Conservation (phyloP, 2,329 filamentous ascomycete genomes). For the Penicillium sp. region DNA sequence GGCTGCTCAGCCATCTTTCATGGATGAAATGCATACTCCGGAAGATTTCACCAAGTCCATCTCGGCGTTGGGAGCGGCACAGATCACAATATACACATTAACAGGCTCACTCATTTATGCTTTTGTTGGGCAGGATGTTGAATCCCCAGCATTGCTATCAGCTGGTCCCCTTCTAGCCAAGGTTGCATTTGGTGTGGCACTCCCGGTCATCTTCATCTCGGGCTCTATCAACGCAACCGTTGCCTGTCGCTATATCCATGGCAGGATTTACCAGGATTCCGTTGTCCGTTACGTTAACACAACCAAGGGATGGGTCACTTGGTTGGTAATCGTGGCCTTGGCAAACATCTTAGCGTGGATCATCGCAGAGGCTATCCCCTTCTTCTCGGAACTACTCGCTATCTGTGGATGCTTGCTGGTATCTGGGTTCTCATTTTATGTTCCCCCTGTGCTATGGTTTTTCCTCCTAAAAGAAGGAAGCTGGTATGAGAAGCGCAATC, state of each 20-base stretch:
- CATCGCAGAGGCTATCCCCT: conserved; percentile 1
- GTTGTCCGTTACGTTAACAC: conserved; percentile 16
- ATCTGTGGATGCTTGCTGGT: neutral
- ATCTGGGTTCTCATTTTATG: neutral
- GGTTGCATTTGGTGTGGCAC: conserved; percentile 7
- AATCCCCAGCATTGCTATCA: conserved; percentile 4
- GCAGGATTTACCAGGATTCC: conserved; percentile 13
- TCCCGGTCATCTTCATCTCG: conserved; percentile 16
- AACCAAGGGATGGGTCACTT: conserved; percentile 17
- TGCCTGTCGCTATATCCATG: conserved; percentile 18
- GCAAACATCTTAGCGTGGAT: neutral
- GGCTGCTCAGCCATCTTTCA: conserved; percentile 1
- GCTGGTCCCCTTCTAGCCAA: conserved; percentile 1
- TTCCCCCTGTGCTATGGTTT: neutral
- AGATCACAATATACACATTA: conserved; percentile 3
- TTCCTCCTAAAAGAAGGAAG: conserved; percentile 1
- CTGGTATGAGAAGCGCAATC: conserved; percentile 3
- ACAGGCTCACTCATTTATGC: conserved; percentile 8
- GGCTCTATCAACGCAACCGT: conserved; percentile 19
- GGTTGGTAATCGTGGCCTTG: neutral
- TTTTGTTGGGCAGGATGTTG: conserved; percentile 10
- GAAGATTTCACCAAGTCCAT: conserved; percentile 5
- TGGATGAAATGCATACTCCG: conserved; percentile 11
- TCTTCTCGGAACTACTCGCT: conserved; percentile 1
- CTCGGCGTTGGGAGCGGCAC: conserved; percentile 2